Base-by-base conservation (phyloP, 257 asterid species). In the Buddleja alternifolia region DNA sequence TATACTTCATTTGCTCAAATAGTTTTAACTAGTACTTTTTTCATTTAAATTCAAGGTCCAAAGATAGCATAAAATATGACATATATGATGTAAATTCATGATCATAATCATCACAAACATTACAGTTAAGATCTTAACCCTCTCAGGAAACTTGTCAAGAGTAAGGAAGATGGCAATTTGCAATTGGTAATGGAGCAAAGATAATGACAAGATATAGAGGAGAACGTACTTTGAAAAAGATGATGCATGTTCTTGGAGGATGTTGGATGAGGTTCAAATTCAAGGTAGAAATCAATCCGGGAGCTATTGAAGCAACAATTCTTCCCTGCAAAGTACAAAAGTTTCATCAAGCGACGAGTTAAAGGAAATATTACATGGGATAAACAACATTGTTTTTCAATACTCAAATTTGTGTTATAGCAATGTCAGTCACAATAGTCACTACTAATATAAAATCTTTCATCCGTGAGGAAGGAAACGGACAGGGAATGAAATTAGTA, bases 291-390 rank as follows among this genome's bases (percentile, higher is more conserved):
- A 60, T 84, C 86, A 15, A 90, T 84, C 69, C 93, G 86, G 4
- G 97, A 86, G 86, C 82, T 77, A 69, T 93, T 93, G 90, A 90
- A 89, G 83, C 97, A 93, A 84, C 99, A 93, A 67, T 86, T 90
- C 77, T 80, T 65, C 76, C 99, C 99, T 93, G 96, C 80, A 83
- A 69, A 47, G 29, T 36, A 46, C 23, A 67, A 78, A 42, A 23
- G 58, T 66, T 56, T 69, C 50, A 23, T 23, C 24, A 17, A 66
- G 63, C 45, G 53, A 24, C 59, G 36, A 70, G 58, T 4, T 46
- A 6, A 45, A 41, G 61, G 37, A 69, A 44, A 59, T 52, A 21
- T 44, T 46, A 52, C 8, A 48, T 24, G 29, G 3, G 23, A 41
- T 34, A 46, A 19, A 59, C 48, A 29, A 61, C 59, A 55, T 8